phyloP scores from a whole-genome alignment of 208 protist species.

The Acanthamoeba triangularis region DNA sequence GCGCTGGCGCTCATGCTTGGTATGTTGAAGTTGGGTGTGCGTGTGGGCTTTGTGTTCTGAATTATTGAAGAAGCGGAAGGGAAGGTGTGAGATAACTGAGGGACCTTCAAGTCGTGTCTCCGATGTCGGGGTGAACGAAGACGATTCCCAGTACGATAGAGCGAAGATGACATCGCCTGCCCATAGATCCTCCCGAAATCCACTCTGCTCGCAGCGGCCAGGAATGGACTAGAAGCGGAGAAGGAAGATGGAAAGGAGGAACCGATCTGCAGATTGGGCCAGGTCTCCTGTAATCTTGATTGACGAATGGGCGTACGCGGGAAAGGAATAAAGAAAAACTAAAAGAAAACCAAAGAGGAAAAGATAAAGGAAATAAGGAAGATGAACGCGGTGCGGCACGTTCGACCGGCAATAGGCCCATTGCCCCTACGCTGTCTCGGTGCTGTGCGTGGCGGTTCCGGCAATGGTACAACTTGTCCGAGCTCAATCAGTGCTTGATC shows the following conservation, averaged over 20 bases:
- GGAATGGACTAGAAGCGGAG: not conserved
- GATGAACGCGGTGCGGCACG: not conserved
- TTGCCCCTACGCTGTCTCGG: not conserved
- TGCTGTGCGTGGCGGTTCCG: not conserved
- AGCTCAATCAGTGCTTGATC: no score
- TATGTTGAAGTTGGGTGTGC: not conserved
- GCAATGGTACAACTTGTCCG: no score
- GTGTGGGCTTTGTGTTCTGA: not conserved
- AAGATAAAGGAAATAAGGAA: not conserved
- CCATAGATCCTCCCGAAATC: not conserved
- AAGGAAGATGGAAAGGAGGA: no score
- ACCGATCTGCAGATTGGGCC: not conserved
- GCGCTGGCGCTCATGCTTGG: not conserved
- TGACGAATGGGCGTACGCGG: no score
- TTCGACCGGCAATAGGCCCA: not conserved
- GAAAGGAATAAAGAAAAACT: no score
- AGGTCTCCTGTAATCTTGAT: not conserved
- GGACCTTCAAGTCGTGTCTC: not conserved
- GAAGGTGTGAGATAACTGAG: not conserved
- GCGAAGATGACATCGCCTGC: not conserved
- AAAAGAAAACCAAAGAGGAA: not conserved
- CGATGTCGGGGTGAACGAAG: not conserved
- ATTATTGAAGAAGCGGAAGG: not conserved
- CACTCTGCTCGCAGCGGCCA: not conserved
- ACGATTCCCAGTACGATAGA: not conserved